These are phyloP conservation scores for Fomes fomentarius DNA, from an alignment of 1,284 basidiomycete genomes.

Conservation along the genomic window DNA sequence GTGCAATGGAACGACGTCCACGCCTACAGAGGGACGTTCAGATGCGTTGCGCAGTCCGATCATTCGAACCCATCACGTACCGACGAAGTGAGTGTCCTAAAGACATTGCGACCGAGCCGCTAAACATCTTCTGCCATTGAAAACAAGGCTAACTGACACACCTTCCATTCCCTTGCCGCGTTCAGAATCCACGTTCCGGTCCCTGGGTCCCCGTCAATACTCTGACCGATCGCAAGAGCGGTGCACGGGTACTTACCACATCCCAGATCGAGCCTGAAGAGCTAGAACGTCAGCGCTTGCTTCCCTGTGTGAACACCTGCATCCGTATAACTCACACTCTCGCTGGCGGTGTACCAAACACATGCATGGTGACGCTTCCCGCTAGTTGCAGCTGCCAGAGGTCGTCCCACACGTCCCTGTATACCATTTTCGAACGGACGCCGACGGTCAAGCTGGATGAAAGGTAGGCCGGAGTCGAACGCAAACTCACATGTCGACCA, in stretches of 20 bases:
- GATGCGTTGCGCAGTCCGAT: too few species aligned
- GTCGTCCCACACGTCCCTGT: slow-evolving; percentile 72
- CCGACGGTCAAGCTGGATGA: not conserved
- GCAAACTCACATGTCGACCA: slow-evolving; percentile 61
- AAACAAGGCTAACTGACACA: slow-evolving; percentile 32
- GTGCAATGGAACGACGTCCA: slow-evolving; percentile 70
- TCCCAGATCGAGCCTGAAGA: slow-evolving; percentile 61
- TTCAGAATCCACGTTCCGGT: slow-evolving; percentile 70
- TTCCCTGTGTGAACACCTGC: slow-evolving; percentile 7
- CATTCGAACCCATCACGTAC: slow-evolving; percentile 47
- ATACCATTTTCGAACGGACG: slow-evolving; percentile 10
- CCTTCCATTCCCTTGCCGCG: slow-evolving; percentile 64
- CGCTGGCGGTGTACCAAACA: slow-evolving; percentile 56
- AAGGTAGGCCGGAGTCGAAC: not conserved
- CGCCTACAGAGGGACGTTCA: slow-evolving; percentile 44
- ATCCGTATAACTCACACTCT: slow-evolving; percentile 54
- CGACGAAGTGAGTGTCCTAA: slow-evolving; percentile 59
- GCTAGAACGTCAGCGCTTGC: slow-evolving; percentile 11
- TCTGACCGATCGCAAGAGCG: not conserved
- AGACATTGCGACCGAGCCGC: not conserved
- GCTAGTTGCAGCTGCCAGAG: slow-evolving; percentile 54
- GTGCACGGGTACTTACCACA: slow-evolving; percentile 53
- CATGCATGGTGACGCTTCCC: slow-evolving; percentile 62
- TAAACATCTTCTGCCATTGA: not conserved
- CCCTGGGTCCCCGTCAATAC: slow-evolving; percentile 38